phyloP scores from a whole-genome alignment of 1,139 yeast species.

The Scheffersomyces segobiensis region DNA sequence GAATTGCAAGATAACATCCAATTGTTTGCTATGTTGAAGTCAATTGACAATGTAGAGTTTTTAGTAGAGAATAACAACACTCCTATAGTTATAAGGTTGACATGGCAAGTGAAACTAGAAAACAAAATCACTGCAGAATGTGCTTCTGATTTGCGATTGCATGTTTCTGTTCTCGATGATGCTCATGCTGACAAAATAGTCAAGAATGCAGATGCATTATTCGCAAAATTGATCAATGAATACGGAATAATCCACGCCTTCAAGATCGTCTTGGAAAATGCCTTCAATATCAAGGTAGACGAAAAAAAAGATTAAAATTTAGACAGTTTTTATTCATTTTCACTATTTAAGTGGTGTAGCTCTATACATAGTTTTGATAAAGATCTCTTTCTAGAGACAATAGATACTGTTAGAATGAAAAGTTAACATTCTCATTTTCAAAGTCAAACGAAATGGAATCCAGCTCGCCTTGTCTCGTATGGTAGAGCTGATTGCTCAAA shows the following conservation, averaged over 20 bases:
- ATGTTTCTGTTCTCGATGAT: conserved; percentile 5
- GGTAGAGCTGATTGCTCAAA: conserved; percentile 1
- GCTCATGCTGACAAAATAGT: conserved; percentile 8
- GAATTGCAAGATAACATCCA: conserved; percentile 17
- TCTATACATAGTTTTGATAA: neutral
- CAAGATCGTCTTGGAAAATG: conserved; percentile 20
- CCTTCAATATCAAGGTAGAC: conserved; percentile 16
- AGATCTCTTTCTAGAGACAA: neutral
- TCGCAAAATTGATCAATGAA: conserved; percentile 19
- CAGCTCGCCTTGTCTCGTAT: neutral
- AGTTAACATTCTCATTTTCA: conserved; percentile 21
- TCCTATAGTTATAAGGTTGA: conserved; percentile 10
- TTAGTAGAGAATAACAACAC: conserved; percentile 2
- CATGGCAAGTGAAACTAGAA: conserved; percentile 29
- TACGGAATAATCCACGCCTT: conserved; percentile 30
- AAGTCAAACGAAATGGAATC: conserved; percentile 24
- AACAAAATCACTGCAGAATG: conserved; percentile 29
- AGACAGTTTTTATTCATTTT: neutral
- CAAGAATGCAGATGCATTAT: conserved; percentile 14
- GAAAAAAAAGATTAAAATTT: neutral
- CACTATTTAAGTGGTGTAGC: neutral
- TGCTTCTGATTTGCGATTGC: conserved; percentile 19
- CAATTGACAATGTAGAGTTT: conserved; percentile 20
- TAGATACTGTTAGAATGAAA: conserved; percentile 2
- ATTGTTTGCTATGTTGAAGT: conserved; percentile 20